Percentiles rank a stretch among this genome's conserved stretches.
These are phyloP conservation scores for Microcera coccophila DNA, from an alignment of 2,329 filamentous ascomycete genomes.

Conservation along the genomic window DNA sequence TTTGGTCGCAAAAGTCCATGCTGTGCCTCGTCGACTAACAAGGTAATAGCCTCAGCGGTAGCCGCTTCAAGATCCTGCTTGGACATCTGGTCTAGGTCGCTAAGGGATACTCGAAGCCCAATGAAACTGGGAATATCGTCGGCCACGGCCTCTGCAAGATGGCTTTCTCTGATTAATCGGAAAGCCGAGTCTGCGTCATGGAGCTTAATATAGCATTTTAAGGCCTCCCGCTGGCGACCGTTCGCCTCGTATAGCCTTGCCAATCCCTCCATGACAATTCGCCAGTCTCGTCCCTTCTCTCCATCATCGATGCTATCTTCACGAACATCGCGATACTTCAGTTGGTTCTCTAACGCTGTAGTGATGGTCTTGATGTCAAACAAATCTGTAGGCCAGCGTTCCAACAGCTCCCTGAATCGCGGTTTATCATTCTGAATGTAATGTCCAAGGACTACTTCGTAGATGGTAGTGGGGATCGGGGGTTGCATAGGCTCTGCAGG, in stretches of 20 bases:
- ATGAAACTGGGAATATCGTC: slow-evolving; percentile 91
- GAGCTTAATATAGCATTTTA: slow-evolving; percentile 83
- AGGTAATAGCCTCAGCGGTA: slow-evolving; percentile 75
- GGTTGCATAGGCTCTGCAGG: slow-evolving; percentile 74
- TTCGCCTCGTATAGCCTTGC: slow-evolving; percentile 80
- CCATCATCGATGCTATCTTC: slow-evolving; percentile 74
- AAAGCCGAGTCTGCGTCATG: slow-evolving; percentile 91
- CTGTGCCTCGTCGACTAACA: slow-evolving; percentile 87
- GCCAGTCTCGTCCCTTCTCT: slow-evolving; percentile 75
- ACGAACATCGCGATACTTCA: slow-evolving; percentile 69
- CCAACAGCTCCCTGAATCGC: slow-evolving; percentile 73
- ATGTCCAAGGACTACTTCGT: slow-evolving; percentile 83
- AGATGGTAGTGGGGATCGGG: slow-evolving; percentile 74
- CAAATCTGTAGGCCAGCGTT: slow-evolving; percentile 78
- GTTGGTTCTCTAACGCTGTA: slow-evolving; percentile 74
- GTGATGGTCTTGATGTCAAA: slow-evolving; percentile 77
- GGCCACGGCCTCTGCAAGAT: slow-evolving; percentile 81
- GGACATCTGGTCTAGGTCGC: slow-evolving; percentile 62
- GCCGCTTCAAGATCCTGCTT: slow-evolving; percentile 70
- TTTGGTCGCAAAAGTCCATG: slow-evolving; percentile 78
- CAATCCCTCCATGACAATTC: slow-evolving; percentile 79
- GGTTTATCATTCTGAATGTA: slow-evolving; percentile 77
- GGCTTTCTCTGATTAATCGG: slow-evolving; percentile 77
- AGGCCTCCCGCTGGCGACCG: slow-evolving; percentile 75
- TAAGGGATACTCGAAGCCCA: slow-evolving; percentile 73